Base-by-base conservation (phyloP, 1,139 yeast species). In the Suhomyces taliae region DNA sequence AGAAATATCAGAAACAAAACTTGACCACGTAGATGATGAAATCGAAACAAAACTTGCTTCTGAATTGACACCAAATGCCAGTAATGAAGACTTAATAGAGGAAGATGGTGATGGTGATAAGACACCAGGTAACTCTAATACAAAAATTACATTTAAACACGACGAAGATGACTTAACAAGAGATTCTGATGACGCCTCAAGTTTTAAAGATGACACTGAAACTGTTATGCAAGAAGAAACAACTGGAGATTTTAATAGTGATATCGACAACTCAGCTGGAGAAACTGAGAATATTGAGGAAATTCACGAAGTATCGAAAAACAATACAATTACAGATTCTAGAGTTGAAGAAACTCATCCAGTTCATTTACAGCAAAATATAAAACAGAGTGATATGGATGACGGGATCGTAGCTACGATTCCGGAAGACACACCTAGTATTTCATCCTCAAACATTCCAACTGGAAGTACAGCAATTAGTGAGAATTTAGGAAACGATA, bases 61-160 rank as follows among this genome's bases (percentile, higher is more conserved):
- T 29, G 41, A 40, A 34, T 34, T 38, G 36, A 36, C 35, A 11
- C 19, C 24, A 9, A 38, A 27, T 8, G 46, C 36, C 7, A 11
- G 35, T 6, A 33, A 40, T 31, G 35, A 32, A n/a, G 14, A n/a
- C 7, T 29, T 15, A 15, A 19, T 29, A 34, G 34, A 34, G 6
- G 19, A 12, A n/a, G 55, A 50, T 26, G 57, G 48, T 6, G 75
- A 70, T 50, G 74, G 72, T 1, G 74, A 69, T 34, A 65, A 59
- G 39, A 70, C 75, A 1, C 74, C 74, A 2, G 72, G 71, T 3
- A 69, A 66, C 39, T 59, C 70, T 0, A 64, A 62, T 26, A 65
- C 70, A 1, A 68, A 66, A 46, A 60, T 59, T 7, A 52, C 67
- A 3, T 65, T 70, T 53, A 70, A 70, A 50, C 66, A 67, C 44